Conservation (phyloP, 805 yeast species). For the Hermanozyma aechmeae region DNA sequence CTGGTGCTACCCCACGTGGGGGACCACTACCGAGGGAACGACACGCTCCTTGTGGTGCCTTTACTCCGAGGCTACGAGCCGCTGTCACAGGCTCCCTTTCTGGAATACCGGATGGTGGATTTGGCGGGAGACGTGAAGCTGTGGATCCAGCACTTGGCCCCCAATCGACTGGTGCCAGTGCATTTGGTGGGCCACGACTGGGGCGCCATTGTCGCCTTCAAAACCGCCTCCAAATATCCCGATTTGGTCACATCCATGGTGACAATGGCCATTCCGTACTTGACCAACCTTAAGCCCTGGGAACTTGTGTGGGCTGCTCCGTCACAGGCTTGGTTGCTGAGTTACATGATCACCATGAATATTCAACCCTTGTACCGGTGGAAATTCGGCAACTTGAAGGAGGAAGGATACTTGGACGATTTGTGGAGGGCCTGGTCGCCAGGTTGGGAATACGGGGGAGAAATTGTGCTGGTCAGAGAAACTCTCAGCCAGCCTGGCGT, state of each 20-base stretch:
- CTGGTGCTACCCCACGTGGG: slow-evolving; percentile 14
- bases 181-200: slow-evolving; percentile 36
- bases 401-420: slow-evolving; percentile 18
- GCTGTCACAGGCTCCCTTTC: slow-evolving; percentile 16
- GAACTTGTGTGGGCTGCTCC: slow-evolving; percentile 22
- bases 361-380: slow-evolving; percentile 12
- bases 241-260: slow-evolving; percentile 21
- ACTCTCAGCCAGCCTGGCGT: slow-evolving; percentile 18
- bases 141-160: slow-evolving; percentile 19
- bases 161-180: slow-evolving; percentile 15
- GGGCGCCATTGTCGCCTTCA: slow-evolving; percentile 32
- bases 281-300: slow-evolving; percentile 18
- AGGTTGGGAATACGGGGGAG: slow-evolving; percentile 20
- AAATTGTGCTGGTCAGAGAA: slow-evolving; percentile 18
- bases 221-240: slow-evolving; percentile 25
- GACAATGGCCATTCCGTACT: slow-evolving; percentile 31
- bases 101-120: slow-evolving; percentile 18
- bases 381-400: slow-evolving; percentile 7
- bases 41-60: slow-evolving; percentile 22
- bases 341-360: slow-evolving; percentile 32
- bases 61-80: slow-evolving; percentile 29
- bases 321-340: slow-evolving; percentile 22
- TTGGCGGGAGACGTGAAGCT: slow-evolving; percentile 24
- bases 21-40: slow-evolving; percentile 7
- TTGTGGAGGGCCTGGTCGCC: slow-evolving; percentile 34